Conservation (phyloP, 2,329 filamentous ascomycete species). For the Colletotrichum sojae region DNA sequence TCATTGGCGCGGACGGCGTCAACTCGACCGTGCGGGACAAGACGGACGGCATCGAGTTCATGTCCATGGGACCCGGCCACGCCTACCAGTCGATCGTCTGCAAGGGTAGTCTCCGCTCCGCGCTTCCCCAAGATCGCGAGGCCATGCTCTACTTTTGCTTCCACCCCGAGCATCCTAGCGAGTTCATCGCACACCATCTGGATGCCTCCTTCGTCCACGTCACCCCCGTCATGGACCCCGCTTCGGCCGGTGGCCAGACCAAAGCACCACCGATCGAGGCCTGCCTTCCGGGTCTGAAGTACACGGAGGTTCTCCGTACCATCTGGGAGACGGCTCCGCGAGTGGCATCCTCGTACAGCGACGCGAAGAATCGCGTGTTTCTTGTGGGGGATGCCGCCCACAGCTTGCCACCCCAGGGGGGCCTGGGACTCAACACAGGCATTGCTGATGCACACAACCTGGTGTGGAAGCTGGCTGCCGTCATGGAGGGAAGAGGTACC, state of each 20-base stretch:
- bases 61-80: slow-evolving; percentile 21
- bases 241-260: slow-evolving; percentile 15
- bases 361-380: slow-evolving; percentile 46
- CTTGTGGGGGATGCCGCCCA: slow-evolving; percentile 71
- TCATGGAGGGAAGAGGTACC: slow-evolving; percentile 14
- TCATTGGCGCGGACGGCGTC: slow-evolving; percentile 32
- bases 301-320: slow-evolving; percentile 26
- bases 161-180: slow-evolving; percentile 29
- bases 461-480: slow-evolving; percentile 60
- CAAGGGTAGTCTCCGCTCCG: slow-evolving; percentile 29
- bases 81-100: slow-evolving; percentile 32
- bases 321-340: slow-evolving; percentile 32
- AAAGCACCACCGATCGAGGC: slow-evolving; percentile 26
- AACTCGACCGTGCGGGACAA: slow-evolving; percentile 28
- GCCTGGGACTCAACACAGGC: slow-evolving; percentile 72
- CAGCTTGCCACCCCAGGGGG: slow-evolving; percentile 69
- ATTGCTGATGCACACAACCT: slow-evolving; percentile 69
- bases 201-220: slow-evolving; percentile 33
- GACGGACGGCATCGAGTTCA: slow-evolving; percentile 24
- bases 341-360: slow-evolving; percentile 24
- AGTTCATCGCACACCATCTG: slow-evolving; percentile 31
- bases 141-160: slow-evolving; percentile 39
- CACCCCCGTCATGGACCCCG: slow-evolving; percentile 22
- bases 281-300: slow-evolving; percentile 30
- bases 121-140: slow-evolving; percentile 26